These are phyloP conservation scores for Penicillium soppii DNA, from an alignment of 495 filamentous ascomycete species.

Conservation along the genomic window DNA sequence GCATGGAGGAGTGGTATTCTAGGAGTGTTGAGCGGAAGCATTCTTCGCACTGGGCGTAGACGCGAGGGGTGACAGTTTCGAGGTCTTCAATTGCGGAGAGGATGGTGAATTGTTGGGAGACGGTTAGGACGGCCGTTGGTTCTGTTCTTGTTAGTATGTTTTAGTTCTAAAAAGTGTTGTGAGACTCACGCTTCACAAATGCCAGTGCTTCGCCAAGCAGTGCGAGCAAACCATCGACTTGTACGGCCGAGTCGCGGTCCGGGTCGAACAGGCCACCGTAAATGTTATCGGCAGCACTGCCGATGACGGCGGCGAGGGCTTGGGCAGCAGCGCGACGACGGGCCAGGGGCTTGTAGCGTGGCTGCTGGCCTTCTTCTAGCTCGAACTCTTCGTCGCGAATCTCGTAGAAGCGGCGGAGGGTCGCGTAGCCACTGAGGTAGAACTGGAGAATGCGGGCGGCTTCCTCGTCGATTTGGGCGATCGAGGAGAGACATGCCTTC, in stretches of 20 bases:
- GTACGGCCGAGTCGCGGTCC: slow-evolving; percentile 71
- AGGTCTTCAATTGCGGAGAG: slow-evolving; percentile 82
- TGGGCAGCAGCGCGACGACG: slow-evolving; percentile 66
- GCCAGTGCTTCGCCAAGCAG: slow-evolving; percentile 79
- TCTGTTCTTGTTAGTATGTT: slow-evolving; percentile 26
- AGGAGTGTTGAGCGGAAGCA: slow-evolving; percentile 59
- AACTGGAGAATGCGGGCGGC: slow-evolving; percentile 77
- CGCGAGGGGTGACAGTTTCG: slow-evolving; percentile 67
- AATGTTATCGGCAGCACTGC: slow-evolving; percentile 83
- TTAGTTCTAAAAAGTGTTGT: not conserved
- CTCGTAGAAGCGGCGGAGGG: slow-evolving; percentile 82
- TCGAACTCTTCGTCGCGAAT: slow-evolving; percentile 66
- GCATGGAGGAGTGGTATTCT: slow-evolving; percentile 47
- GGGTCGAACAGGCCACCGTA: slow-evolving; percentile 84
- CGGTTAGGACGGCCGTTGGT: slow-evolving; percentile 35
- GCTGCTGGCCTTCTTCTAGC: slow-evolving; percentile 37
- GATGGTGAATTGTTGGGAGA: slow-evolving; percentile 70
- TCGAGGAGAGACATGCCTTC: slow-evolving; percentile 59
- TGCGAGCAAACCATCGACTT: slow-evolving; percentile 79
- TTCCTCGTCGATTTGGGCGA: slow-evolving; percentile 66
- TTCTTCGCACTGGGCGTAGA: slow-evolving; percentile 67
- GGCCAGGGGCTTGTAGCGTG: slow-evolving; percentile 45
- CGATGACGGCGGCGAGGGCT: slow-evolving; percentile 74
- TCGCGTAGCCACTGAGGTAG: slow-evolving; percentile 87
- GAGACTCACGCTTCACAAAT: slow-evolving; percentile 62